Base-by-base conservation (phyloP, 441 rosid genomes). In the Populus hybrid region DNA sequence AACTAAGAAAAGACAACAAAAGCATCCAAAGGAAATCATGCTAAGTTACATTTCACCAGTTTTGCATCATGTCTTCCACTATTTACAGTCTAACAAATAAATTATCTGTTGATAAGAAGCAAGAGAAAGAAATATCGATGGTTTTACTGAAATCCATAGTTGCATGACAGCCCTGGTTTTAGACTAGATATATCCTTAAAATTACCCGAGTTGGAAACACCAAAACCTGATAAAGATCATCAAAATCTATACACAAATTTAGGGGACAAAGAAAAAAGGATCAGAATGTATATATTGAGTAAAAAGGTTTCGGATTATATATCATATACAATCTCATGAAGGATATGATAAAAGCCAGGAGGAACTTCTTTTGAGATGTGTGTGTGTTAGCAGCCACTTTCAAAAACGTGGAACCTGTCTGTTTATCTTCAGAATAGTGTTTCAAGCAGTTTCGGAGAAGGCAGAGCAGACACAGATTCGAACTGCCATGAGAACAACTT, bases 391-490 rank as follows among this genome's bases (percentile, higher is more conserved):
- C 46, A 71, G 77, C 71, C 30, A 72, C 76, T 82, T 76, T 84
- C 76, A 40, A 75, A 42, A 77, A 72, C 42, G 77, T 77, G 65
- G 75, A 79, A 77, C 78, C 74, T 20, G 79, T 76, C 73, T 75
- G 70, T 53, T 81, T 79, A 74, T 80, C 87, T 80, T 88, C 87
- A 81, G 86, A 94, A 93, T 69, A 93, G 77, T 35, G 90, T 85
- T 42, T 72, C 69, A 0, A 84, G 91, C 65, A 94, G 84, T 76
- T 86, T 84, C 10, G 87, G 88, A 50, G 97, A 83, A 80, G 80
- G 82, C 85, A 91, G 69, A 66, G 83, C 86, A 20, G 98, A 97
- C 81, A 91, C 97, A 20, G 89, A 68, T 79, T 89, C 91, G 89
- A 89, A 94, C 98, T 94, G 92, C 81, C 81, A 85, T 65, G 64